Conservation (phyloP, 768 basidiomycete species). For the Rubroboletus satanas region DNA sequence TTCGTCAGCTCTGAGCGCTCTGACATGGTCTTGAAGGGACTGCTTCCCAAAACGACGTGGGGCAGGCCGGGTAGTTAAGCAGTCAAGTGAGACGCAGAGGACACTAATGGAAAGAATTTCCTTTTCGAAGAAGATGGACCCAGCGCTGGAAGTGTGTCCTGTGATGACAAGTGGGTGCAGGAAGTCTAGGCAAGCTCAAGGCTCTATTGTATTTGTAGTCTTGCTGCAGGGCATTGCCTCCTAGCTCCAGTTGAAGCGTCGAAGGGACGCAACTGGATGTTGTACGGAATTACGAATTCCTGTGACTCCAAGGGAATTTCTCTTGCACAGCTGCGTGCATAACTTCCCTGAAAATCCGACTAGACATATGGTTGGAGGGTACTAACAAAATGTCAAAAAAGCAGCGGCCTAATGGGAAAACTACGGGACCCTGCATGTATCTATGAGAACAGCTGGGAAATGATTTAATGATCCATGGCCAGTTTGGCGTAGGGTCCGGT, state of each 20-base stretch:
- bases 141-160: background rate
- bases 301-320: background rate
- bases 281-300: background rate
- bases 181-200: no score
- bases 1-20: background rate
- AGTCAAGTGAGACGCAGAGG: background rate
- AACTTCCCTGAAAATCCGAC: background rate
- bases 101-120: background rate
- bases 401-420: no score
- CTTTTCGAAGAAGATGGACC: background rate
- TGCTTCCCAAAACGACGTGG: background rate
- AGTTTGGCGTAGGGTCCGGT: no score
- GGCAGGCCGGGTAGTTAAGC: background rate
- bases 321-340: background rate
- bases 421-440: no score
- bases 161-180: background rate
- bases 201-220: background rate
- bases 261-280: background rate
- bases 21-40: slow-evolving; percentile 8
- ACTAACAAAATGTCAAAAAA: no score
- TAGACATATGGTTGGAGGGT: background rate
- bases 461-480: no score
- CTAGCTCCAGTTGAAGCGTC: background rate
- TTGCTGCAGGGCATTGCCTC: background rate
- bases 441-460: no score